These are phyloP conservation scores for Bremia lactucae DNA, from an alignment of 352 stramenopile genomes.

Conservation along the genomic window DNA sequence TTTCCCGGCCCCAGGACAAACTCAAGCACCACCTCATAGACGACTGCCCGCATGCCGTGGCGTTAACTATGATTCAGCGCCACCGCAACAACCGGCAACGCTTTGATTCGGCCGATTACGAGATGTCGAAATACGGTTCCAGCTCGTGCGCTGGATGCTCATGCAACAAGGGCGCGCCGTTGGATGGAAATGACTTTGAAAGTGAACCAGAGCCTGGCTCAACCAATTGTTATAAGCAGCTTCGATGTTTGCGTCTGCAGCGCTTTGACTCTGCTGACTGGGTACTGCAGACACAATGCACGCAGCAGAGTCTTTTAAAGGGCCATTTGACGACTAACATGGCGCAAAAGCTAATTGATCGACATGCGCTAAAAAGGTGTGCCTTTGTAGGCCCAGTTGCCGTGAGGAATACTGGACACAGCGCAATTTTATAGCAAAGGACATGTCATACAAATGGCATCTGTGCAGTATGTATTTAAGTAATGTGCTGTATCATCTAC, in stretches of 20 bases:
- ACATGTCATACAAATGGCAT: too few relatives aligned
- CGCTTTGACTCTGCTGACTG: constrained; percentile 72
- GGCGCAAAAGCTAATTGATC: constrained; percentile 48
- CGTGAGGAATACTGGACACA: constrained; percentile 14
- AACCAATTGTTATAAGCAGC: constrained; percentile 22
- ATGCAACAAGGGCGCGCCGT: constrained; percentile 10
- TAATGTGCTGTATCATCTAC: too few relatives aligned
- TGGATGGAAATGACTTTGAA: constrained; percentile 23
- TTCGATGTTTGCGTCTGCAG: constrained; percentile 46
- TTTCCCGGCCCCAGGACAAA: constrained; percentile 1
- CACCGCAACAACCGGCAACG: constrained; percentile 43
- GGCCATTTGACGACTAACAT: constrained; percentile 14
- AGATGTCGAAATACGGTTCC: constrained; percentile 27
- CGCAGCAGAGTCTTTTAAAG: constrained; percentile 5
- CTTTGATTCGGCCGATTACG: constrained; percentile 69
- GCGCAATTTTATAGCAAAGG: constrained; percentile 7
- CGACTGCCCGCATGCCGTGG: constrained; percentile 21
- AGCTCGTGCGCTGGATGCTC: constrained; percentile 17
- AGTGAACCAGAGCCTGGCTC: constrained; percentile 27
- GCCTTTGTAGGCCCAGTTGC: constrained; percentile 21
- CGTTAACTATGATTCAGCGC: constrained; percentile 39
- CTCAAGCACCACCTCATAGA: constrained; percentile 9
- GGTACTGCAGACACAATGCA: constrained; percentile 30
- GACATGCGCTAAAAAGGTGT: constrained; percentile 44
- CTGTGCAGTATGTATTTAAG: too few relatives aligned